phyloP scores from a whole-genome alignment of 2,329 filamentous ascomycete genomes.

The Didymellaceae sp. region DNA sequence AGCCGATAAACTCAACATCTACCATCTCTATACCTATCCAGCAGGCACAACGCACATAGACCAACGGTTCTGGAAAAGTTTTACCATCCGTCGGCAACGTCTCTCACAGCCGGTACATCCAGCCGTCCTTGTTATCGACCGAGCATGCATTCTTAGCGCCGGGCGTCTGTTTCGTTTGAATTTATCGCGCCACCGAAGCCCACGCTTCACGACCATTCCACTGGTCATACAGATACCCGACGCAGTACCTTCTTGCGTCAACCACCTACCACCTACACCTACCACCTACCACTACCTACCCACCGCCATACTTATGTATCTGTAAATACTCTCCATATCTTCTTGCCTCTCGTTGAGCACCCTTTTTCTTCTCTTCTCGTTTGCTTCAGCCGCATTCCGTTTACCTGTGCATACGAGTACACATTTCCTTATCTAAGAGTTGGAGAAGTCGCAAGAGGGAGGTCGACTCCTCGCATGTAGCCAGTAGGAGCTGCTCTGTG shows the following conservation, averaged over 20 bases:
- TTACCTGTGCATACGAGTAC: constrained; percentile 17
- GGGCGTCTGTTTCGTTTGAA: constrained; percentile 30
- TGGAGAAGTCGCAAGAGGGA: constrained; percentile 9
- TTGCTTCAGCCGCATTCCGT: constrained; percentile 17
- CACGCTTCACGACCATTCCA: constrained; percentile 30
- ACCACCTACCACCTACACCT: too few relatives aligned
- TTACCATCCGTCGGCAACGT: constrained; percentile 26
- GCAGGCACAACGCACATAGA: constrained; percentile 19
- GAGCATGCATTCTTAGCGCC: constrained; percentile 40
- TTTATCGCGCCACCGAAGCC: constrained; percentile 25
- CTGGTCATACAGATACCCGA: constrained; percentile 49
- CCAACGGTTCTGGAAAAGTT: constrained; percentile 26
- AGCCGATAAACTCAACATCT: constrained; percentile 23
- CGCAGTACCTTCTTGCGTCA: constrained; percentile 23
- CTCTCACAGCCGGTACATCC: constrained; percentile 27
- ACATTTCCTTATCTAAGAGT: constrained; percentile 20
- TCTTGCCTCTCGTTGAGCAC: constrained; percentile 16
- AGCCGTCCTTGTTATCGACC: constrained; percentile 26
- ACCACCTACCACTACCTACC: constrained; percentile 1
- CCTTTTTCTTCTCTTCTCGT: constrained; percentile 14
- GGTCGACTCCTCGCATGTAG: constrained; percentile 11
- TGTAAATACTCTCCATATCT: constrained; percentile 19
- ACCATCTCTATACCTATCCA: constrained; percentile 8
- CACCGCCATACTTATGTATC: constrained; percentile 18
- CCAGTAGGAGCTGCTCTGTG: constrained; percentile 11